Evolutionary conservation across 805 yeast genomes (phyloP).

Genomic region (Yamadazyma nakazawae): DNA sequence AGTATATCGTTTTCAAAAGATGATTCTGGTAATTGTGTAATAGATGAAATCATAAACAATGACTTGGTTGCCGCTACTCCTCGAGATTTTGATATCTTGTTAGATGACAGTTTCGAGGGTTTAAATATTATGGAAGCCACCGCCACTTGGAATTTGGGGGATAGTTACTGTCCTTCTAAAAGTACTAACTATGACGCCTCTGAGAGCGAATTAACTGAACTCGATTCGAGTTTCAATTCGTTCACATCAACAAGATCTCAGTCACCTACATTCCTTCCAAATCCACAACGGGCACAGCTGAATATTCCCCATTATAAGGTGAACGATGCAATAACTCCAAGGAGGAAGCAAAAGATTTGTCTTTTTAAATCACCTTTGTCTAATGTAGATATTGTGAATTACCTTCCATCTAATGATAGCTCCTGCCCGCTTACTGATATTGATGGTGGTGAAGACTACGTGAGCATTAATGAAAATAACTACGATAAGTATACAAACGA

Average conservation of each 20-base stretch:
- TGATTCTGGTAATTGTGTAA: neutral
- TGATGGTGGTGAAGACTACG: neutral
- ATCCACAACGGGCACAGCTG: neutral
- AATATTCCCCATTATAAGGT: neutral
- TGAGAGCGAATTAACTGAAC: neutral
- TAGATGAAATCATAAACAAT: neutral
- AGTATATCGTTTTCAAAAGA: neutral
- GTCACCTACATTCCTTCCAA: neutral
- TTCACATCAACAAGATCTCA: neutral
- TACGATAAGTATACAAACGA: constrained; percentile 8
- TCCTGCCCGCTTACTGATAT: neutral
- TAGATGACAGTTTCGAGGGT: neutral
- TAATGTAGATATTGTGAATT: neutral
- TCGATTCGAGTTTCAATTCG: neutral
- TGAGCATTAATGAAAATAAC: neutral
- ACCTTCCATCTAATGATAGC: neutral
- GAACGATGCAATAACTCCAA: neutral
- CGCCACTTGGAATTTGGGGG: neutral
- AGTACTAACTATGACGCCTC: neutral
- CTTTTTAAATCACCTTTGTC: neutral
- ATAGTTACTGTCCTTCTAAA: neutral
- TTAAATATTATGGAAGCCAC: too few species aligned
- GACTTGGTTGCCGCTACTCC: neutral
- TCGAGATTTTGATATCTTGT: neutral
- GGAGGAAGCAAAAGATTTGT: neutral